Conservation (phyloP, 1,284 basidiomycete genomes). For the Sporisorium exsertum region DNA sequence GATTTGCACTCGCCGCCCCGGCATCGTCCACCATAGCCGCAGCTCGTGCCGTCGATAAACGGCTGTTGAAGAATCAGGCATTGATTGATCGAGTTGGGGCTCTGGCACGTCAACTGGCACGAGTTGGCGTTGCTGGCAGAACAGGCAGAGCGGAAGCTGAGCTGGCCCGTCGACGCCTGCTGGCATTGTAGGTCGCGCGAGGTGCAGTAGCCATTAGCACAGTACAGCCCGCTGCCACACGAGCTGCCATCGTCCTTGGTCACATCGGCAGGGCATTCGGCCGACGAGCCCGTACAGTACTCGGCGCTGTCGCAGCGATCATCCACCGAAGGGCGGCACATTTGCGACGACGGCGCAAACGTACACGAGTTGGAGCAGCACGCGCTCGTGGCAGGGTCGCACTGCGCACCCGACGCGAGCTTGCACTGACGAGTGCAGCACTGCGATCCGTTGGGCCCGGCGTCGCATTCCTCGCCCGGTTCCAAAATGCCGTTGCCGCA, state of each 20-base stretch:
- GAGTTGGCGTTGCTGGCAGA: slow-evolving; percentile 73
- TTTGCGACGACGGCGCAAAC: slow-evolving; percentile 75
- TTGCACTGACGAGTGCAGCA: slow-evolving; percentile 86
- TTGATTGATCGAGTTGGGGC: slow-evolving; percentile 74
- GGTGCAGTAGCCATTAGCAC: slow-evolving; percentile 86
- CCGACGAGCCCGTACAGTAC: slow-evolving; percentile 80
- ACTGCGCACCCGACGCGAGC: slow-evolving; percentile 79
- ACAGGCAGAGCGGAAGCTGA: slow-evolving; percentile 79
- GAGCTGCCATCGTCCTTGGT: slow-evolving; percentile 77
- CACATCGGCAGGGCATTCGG: slow-evolving; percentile 79
- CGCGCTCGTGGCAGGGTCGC: slow-evolving; percentile 81
- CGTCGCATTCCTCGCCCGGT: slow-evolving; percentile 86
- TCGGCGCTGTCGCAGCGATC: slow-evolving; percentile 81
- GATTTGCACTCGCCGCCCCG: slow-evolving; percentile 76
- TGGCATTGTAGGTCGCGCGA: slow-evolving; percentile 83
- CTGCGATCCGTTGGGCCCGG: slow-evolving; percentile 76
- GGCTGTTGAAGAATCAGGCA: slow-evolving; percentile 82
- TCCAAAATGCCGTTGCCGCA: slow-evolving; percentile 72
- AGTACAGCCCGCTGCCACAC: slow-evolving; percentile 74
- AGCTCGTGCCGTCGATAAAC: slow-evolving; percentile 86
- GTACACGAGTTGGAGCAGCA: slow-evolving; percentile 82
- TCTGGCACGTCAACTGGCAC: slow-evolving; percentile 84
- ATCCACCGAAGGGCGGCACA: slow-evolving; percentile 81
- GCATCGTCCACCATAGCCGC: slow-evolving; percentile 76
- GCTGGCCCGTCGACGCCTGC: slow-evolving; percentile 74